These are phyloP conservation scores for Oleoguttula mirabilis DNA, from an alignment of 495 filamentous ascomycete genomes.

Conservation along the genomic window DNA sequence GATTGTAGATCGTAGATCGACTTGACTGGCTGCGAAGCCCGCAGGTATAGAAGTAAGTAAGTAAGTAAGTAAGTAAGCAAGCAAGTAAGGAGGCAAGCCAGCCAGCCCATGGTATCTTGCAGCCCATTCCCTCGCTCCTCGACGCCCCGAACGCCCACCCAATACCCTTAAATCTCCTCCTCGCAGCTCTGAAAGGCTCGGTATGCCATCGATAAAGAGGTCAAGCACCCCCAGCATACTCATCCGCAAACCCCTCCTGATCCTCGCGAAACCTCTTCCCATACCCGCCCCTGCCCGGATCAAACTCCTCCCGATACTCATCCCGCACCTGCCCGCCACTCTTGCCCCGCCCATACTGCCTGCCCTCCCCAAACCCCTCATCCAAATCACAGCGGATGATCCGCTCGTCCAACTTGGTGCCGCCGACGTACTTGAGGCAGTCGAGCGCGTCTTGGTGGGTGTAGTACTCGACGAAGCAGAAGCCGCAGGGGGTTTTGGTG, in stretches of 20 bases:
- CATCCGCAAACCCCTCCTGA: conserved; percentile 10
- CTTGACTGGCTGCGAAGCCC: too few relatives aligned
- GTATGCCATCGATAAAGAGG: too few relatives aligned
- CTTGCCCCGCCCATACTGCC: conserved; percentile 83
- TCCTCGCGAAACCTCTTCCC: conserved; percentile 36
- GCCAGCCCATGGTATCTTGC: too few relatives aligned
- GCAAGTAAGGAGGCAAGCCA: too few relatives aligned
- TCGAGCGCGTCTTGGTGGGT: conserved; percentile 91
- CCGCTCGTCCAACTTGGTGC: conserved; percentile 96
- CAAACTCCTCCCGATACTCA: conserved; percentile 92
- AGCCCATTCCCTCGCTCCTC: too few relatives aligned
- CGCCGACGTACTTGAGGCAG: conserved; percentile 96
- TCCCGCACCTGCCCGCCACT: conserved; percentile 95
- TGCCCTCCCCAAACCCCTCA: conserved; percentile 87
- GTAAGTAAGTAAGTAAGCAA: too few relatives aligned
- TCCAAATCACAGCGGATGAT: conserved; percentile 95
- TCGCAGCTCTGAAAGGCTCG: too few relatives aligned
- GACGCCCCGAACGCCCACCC: too few relatives aligned
- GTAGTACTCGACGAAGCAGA: conserved; percentile 99
- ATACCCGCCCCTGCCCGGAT: conserved; percentile 83
- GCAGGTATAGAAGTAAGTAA: too few relatives aligned
- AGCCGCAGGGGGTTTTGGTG: conserved; percentile 94
- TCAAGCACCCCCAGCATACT: conserved; percentile 3
- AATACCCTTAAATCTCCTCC: too few relatives aligned
- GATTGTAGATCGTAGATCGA: too few relatives aligned